phyloP scores from a whole-genome alignment of 2,329 filamentous ascomycete genomes.

The Moelleriella libera region DNA sequence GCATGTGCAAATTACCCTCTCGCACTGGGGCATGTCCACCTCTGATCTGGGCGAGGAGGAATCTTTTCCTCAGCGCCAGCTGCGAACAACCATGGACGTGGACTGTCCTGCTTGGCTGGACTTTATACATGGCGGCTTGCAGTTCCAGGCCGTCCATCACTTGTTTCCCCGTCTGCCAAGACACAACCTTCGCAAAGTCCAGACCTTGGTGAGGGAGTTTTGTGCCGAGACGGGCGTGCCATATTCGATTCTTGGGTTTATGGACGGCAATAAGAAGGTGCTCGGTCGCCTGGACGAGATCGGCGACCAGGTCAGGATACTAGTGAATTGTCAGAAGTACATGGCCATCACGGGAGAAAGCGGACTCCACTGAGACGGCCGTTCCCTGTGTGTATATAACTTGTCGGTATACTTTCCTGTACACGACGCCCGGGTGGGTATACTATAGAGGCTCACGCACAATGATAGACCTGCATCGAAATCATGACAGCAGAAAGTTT shows the following conservation, averaged over 20 bases:
- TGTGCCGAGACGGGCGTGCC: slow-evolving; percentile 49
- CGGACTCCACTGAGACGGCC: slow-evolving; percentile 13
- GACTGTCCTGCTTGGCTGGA: slow-evolving; percentile 60
- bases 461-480: too few species aligned
- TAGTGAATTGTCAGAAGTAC: slow-evolving; percentile 41
- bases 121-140: slow-evolving; percentile 57
- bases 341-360: slow-evolving; percentile 33
- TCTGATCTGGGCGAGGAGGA: slow-evolving; percentile 48
- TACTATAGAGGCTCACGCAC: not conserved
- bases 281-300: slow-evolving; percentile 38
- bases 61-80: slow-evolving; percentile 54
- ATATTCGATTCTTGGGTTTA: slow-evolving; percentile 47
- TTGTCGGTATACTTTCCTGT: not conserved
- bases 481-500: too few species aligned
- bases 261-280: slow-evolving; percentile 45
- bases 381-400: not conserved
- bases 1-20: slow-evolving; percentile 59
- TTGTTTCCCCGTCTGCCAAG: slow-evolving; percentile 54
- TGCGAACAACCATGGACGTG: slow-evolving; percentile 61
- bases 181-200: slow-evolving; percentile 50
- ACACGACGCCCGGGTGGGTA: not conserved
- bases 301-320: slow-evolving; percentile 42
- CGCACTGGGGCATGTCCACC: slow-evolving; percentile 60
- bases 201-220: slow-evolving; percentile 47
- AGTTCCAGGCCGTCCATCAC: slow-evolving; percentile 61